These are phyloP conservation scores for Myxozyma monticola DNA, from an alignment of 805 yeast genomes.

Conservation along the genomic window DNA sequence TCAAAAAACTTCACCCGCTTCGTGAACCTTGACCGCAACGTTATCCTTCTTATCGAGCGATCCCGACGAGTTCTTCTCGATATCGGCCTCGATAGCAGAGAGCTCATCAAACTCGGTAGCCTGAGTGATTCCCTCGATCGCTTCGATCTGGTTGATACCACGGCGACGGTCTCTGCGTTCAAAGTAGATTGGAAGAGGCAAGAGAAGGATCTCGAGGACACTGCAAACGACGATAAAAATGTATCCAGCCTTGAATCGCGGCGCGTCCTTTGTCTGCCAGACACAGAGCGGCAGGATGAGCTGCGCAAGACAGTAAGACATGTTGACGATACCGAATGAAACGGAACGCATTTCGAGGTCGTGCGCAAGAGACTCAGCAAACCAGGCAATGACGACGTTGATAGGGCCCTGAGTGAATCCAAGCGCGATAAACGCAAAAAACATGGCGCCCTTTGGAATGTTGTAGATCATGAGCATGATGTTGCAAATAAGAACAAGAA, in stretches of 20 bases:
- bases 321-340: conserved; percentile 18
- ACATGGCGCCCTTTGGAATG: conserved; percentile 19
- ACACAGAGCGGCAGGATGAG: conserved; percentile 21
- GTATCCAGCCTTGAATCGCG: conserved; percentile 21
- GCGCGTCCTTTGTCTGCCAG: conserved; percentile 28
- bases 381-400: conserved; percentile 27
- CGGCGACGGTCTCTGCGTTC: conserved; percentile 19
- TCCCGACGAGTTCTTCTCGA: background rate
- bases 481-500: conserved; percentile 24
- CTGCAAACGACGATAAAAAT: conserved; percentile 13
- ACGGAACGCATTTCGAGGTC: conserved; percentile 25
- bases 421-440: conserved; percentile 21
- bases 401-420: conserved; percentile 29
- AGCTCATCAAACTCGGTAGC: conserved; percentile 34
- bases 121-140: background rate
- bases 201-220: conserved; percentile 18
- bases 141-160: conserved; percentile 17
- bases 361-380: conserved; percentile 20
- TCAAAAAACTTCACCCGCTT: background rate
- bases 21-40: background rate
- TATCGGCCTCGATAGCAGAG: conserved; percentile 32
- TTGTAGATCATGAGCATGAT: conserved; percentile 21
- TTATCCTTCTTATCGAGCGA: background rate
- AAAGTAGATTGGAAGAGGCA: conserved; percentile 19
- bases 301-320: conserved; percentile 19